A percentile compares a stretch with the other conserved stretches of the same genome.
phyloP scores from a whole-genome alignment of 1,139 yeast species.

The Tardiomyces blankii region DNA sequence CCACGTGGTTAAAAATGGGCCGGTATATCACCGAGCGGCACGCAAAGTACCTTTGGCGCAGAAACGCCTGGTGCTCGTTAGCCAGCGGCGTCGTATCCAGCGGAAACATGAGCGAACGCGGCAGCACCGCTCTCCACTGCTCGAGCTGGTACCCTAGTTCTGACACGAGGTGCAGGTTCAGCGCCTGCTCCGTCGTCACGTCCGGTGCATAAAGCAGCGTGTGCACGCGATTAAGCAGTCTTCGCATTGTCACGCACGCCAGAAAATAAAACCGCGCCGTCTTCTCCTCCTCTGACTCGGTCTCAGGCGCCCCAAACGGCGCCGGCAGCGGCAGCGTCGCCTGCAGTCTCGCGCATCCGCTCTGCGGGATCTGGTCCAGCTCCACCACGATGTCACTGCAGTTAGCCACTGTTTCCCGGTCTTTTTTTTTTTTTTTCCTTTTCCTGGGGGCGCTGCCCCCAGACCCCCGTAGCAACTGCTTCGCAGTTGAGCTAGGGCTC shows the following conservation, averaged over 20 bases:
- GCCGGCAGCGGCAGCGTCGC: conserved; percentile 8
- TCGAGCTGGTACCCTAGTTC: conserved; percentile 12
- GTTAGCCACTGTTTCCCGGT: conserved; percentile 1
- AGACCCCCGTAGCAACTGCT: no score
- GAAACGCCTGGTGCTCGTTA: conserved; percentile 10
- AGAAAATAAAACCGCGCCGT: conserved; percentile 10
- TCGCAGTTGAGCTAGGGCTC: no score
- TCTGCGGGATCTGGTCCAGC: conserved; percentile 10
- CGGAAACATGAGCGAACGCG: conserved; percentile 7
- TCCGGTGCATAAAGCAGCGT: conserved; percentile 8
- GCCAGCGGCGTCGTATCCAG: conserved; percentile 6
- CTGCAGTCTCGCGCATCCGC: conserved; percentile 8
- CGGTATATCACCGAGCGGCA: conserved; percentile 12
- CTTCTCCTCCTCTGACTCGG: conserved; percentile 6
- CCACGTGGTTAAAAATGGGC: conserved; percentile 10
- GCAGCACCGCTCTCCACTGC: conserved; percentile 10
- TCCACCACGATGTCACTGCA: conserved; percentile 10
- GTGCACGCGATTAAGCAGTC: conserved; percentile 12
- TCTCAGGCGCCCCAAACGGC: conserved; percentile 8
- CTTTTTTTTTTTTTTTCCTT: no score
- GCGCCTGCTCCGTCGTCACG: conserved; percentile 4
- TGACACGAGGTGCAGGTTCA: conserved; percentile 7
- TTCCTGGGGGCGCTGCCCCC: no score
- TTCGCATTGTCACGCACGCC: conserved; percentile 12
- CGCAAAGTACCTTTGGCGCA: conserved; percentile 12